These are phyloP conservation scores for Pelargonium cotyledonis DNA, from an alignment of 441 rosid species.

Conservation along the genomic window DNA sequence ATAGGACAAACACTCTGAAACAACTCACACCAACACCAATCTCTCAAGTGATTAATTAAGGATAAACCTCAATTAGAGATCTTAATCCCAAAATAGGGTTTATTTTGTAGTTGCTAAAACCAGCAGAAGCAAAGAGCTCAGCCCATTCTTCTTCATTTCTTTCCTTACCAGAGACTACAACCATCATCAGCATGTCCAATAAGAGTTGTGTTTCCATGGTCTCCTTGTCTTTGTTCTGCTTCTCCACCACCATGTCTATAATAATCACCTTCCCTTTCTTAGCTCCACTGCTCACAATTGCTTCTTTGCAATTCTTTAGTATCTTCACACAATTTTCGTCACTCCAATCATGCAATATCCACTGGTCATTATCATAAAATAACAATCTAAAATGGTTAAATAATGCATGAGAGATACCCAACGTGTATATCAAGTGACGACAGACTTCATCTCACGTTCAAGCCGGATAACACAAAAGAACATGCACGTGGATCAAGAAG, in stretches of 20 bases:
- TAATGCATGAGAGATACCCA: no score
- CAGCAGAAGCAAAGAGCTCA: constrained; percentile 20
- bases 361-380: no score
- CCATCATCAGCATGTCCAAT: constrained; percentile 20
- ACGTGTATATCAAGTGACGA: no score
- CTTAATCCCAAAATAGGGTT: constrained; percentile 19
- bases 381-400: no score
- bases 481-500: no score
- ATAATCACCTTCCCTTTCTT: constrained; percentile 28
- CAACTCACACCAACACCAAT: no score
- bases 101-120: constrained; percentile 19
- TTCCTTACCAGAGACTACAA: constrained; percentile 5
- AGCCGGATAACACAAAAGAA: no score
- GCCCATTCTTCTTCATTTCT: constrained; percentile 25
- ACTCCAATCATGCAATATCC: constrained; percentile 22
- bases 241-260: constrained; percentile 18
- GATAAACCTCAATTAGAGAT: constrained; percentile 28
- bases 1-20: no score
- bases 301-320: constrained; percentile 15
- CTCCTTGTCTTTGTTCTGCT: background rate
- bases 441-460: no score
- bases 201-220: constrained; percentile 13
- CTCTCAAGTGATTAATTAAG: constrained; percentile 3
- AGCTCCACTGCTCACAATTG: constrained; percentile 6
- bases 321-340: constrained; percentile 15